These are phyloP conservation scores for Botryotinia convoluta DNA, from an alignment of 2,329 filamentous ascomycete species.

Conservation along the genomic window DNA sequence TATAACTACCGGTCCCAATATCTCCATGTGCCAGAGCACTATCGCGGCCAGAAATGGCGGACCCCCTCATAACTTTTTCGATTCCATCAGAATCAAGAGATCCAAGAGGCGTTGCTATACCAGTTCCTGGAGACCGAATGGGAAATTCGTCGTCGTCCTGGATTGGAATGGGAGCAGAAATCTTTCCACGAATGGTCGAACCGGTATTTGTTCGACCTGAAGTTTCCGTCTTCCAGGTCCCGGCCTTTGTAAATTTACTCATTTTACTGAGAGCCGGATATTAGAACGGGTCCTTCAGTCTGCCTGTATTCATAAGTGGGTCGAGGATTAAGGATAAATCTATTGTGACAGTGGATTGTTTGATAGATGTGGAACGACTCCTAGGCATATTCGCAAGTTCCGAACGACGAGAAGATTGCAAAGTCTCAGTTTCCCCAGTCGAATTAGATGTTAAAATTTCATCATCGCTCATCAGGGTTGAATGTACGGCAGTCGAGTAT, in stretches of 20 bases:
- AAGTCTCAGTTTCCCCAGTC: slow-evolving; percentile 1
- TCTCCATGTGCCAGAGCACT: slow-evolving; percentile 24
- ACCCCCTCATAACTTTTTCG: slow-evolving; percentile 18
- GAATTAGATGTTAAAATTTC: not conserved
- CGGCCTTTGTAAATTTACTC: slow-evolving; percentile 32
- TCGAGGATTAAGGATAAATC: slow-evolving; percentile 24
- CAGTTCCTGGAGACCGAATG: slow-evolving; percentile 46
- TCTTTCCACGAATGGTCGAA: slow-evolving; percentile 53
- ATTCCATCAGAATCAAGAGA: slow-evolving; percentile 23
- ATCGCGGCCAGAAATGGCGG: slow-evolving; percentile 17
- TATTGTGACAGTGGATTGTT: slow-evolving; percentile 11
- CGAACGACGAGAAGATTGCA: not conserved
- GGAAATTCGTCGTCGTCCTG: slow-evolving; percentile 55
- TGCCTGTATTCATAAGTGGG: slow-evolving; percentile 21
- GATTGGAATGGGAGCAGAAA: slow-evolving; percentile 61
- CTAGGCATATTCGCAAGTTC: slow-evolving; percentile 24
- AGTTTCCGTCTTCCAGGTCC: slow-evolving; percentile 30
- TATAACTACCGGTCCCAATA: slow-evolving; percentile 12
- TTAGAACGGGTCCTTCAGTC: not conserved
- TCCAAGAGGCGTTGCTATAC: slow-evolving; percentile 40
- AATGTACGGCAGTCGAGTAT: not conserved
- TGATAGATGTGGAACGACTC: slow-evolving; percentile 10
- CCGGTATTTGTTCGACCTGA: slow-evolving; percentile 38
- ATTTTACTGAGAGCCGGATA: slow-evolving; percentile 25
- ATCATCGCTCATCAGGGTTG: not conserved